phyloP scores from a whole-genome alignment of 2,329 filamentous ascomycete genomes.

The Xylaria sp. region DNA sequence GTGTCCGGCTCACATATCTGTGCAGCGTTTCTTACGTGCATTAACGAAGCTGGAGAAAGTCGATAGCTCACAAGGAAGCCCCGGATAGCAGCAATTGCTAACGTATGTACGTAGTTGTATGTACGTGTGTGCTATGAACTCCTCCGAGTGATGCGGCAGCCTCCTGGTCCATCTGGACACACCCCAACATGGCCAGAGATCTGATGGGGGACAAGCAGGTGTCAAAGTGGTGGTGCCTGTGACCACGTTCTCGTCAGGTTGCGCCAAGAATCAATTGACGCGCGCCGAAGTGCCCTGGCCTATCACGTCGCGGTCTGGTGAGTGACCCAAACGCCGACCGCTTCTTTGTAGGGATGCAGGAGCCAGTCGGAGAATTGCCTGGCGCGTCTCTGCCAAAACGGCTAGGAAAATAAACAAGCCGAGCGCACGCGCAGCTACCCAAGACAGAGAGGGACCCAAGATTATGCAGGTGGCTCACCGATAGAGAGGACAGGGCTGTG shows the following conservation, averaged over 20 bases:
- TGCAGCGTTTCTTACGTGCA: not conserved
- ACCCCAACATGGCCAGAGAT: not conserved
- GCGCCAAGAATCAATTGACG: constrained; percentile 28
- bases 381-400: constrained; percentile 31
- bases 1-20: constrained; percentile 1
- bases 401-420: constrained; percentile 32
- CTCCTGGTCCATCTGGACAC: constrained; percentile 3
- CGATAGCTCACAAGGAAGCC: not conserved
- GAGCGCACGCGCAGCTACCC: constrained; percentile 24
- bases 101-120: too few species aligned
- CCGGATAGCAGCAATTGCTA: not conserved
- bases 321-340: constrained; percentile 36
- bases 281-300: constrained; percentile 30
- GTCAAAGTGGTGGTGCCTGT: constrained; percentile 6
- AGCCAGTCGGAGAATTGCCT: constrained; percentile 38
- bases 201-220: not conserved
- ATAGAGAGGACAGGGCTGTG: not conserved
- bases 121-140: not conserved
- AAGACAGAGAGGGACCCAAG: constrained; percentile 10
- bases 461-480: constrained; percentile 15
- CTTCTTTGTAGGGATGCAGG: constrained; percentile 21
- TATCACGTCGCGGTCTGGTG: constrained; percentile 33
- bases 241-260: constrained; percentile 16
- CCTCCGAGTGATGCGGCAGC: constrained; percentile 4
- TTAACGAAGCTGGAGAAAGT: not conserved